Evolutionary conservation across 305 asterid genomes (phyloP).

Genomic region (Fraxinus sp.): DNA sequence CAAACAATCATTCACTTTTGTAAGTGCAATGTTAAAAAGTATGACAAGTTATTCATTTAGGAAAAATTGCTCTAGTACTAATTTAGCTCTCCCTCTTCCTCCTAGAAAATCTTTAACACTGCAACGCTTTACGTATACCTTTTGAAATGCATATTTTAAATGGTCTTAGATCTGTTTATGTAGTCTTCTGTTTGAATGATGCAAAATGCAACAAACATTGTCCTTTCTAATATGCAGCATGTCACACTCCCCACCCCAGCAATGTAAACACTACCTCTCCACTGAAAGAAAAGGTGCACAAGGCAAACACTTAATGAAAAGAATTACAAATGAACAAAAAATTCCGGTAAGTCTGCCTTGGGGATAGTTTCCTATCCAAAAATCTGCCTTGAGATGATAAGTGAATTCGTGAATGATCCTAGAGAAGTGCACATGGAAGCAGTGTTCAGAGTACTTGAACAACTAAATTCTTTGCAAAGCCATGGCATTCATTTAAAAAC

Average conservation of each 20-base stretch:
- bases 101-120: background rate
- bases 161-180: background rate
- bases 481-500: background rate
- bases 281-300: background rate
- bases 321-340: background rate
- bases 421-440: background rate
- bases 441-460: background rate
- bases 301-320: background rate
- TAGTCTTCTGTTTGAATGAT: background rate
- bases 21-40: background rate
- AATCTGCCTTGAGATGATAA: background rate
- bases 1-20: conserved; percentile 1
- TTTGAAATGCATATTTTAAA: background rate
- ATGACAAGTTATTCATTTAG: background rate
- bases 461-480: background rate
- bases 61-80: conserved; percentile 1
- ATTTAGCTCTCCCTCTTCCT: background rate
- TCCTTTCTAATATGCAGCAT: background rate
- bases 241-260: background rate
- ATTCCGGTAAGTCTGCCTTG: background rate
- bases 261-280: background rate
- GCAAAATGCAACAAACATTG: background rate
- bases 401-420: background rate
- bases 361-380: background rate
- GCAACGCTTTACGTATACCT: background rate